Conservation (phyloP, 768 basidiomycete species). For the Boletus patriciae region DNA sequence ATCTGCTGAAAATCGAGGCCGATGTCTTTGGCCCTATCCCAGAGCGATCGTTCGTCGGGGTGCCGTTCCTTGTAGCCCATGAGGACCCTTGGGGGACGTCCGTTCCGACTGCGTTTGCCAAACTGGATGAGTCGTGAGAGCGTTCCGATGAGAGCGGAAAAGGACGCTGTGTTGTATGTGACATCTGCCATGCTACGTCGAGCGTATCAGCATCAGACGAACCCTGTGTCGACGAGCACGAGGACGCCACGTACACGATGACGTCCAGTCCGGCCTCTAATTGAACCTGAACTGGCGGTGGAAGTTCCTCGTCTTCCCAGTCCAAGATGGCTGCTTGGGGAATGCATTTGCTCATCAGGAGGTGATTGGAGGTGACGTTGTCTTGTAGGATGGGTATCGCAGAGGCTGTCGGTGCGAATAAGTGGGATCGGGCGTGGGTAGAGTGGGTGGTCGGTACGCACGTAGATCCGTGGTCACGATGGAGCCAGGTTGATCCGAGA, state of each 20-base stretch:
- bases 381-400: constrained; percentile 77
- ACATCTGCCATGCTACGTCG: constrained; percentile 84
- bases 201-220: background rate
- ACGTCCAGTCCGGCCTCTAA: constrained; percentile 50
- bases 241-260: constrained; percentile 57
- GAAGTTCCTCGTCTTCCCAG: constrained; percentile 68
- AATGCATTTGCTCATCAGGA: constrained; percentile 32
- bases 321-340: constrained; percentile 53
- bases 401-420: constrained; percentile 52
- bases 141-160: constrained; percentile 73
- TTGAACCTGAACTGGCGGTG: constrained; percentile 44
- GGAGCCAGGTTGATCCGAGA: constrained; percentile 23
- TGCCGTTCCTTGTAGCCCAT: constrained; percentile 90
- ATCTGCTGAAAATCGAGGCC: constrained; percentile 59
- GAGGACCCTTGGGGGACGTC: constrained; percentile 51
- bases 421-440: background rate
- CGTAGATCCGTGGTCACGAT: constrained; percentile 73
- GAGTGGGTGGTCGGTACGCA: constrained; percentile 35
- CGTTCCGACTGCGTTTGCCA: constrained; percentile 5
- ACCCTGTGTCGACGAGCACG: background rate
- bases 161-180: constrained; percentile 86
- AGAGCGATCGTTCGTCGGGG: constrained; percentile 68
- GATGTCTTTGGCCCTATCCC: constrained; percentile 54
- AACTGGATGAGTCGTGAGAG: constrained; percentile 48
- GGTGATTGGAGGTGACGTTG: constrained; percentile 56